phyloP scores from a whole-genome alignment of 73 alveolate species.

The Durusdinium trenchii region DNA sequence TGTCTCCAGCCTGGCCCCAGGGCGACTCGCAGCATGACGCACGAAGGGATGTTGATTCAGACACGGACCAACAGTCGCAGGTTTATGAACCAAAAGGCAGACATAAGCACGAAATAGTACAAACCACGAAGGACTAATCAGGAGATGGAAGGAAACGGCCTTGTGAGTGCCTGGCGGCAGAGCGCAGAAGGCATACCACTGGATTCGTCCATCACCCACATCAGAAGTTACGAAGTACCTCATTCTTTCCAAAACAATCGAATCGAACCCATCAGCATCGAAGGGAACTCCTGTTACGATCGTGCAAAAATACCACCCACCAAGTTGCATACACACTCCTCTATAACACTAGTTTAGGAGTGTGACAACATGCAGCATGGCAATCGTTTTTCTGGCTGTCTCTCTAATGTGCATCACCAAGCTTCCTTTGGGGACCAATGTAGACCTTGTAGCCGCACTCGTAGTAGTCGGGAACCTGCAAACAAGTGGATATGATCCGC shows the following conservation, averaged over 20 bases:
- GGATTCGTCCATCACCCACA: conserved; percentile 93
- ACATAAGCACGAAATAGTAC: background rate
- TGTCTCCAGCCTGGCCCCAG: conserved; percentile 47
- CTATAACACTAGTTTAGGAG: too few species aligned
- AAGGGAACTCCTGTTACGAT: too few species aligned
- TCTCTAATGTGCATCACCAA: too few species aligned
- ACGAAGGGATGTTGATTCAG: background rate
- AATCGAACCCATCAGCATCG: too few species aligned
- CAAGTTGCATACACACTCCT: too few species aligned
- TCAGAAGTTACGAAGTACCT: conserved; percentile 92
- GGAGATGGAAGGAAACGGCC: background rate
- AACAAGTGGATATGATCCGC: too few species aligned
- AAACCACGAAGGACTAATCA: background rate
- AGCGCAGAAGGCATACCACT: conserved; percentile 86
- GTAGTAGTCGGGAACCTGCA: conserved; percentile 76
- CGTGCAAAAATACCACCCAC: too few species aligned
- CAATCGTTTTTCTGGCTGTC: too few species aligned
- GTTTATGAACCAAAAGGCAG: too few species aligned
- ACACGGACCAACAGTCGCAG: background rate
- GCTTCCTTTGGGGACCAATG: conserved; percentile 90
- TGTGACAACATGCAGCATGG: too few species aligned
- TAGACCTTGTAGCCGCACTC: conserved; percentile 94
- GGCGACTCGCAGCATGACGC: background rate
- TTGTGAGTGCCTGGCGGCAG: conserved; percentile 82
- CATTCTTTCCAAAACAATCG: too few species aligned